Evolutionary conservation across 2,329 filamentous ascomycete genomes (phyloP), one percentile per base, ranked within the genome.

Genomic region (Tolypocladium guangdongense): DNA sequence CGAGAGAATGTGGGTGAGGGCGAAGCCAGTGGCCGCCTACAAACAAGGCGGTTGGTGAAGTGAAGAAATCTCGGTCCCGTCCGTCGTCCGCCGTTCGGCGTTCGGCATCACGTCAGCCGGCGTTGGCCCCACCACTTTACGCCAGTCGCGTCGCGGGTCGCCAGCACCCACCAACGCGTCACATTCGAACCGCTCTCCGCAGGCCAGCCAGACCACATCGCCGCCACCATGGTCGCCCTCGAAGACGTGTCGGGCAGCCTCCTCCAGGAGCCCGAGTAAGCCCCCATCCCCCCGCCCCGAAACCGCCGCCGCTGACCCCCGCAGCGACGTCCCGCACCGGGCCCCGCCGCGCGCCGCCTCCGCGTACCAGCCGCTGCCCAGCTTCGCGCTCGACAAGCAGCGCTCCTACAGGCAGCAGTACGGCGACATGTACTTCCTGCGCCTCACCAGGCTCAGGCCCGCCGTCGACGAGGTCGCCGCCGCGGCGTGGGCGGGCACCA

Each of bases 351-450:
- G 86, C 53, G 73, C 69, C 48, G 60, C 75, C 59, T 78, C 78
- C 10, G 65, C 66, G 53, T 97, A 96, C 74, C 85, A 82, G 54
- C 84, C 92, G 0, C 77, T 95, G 32, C 73, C 83, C 52, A 87
- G 84, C 8, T 97, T 90, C 69, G 74, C 74, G 49, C 81, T 97
- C 11, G 80, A 87, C 27, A 85, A 79, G 63, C 74, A 79, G 55
- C 79, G 79, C 57, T 86, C 90, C 52, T 99, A 97, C 68, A 78
- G 91, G 68, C 93, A 97, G 68, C 93, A 99, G 72, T 99, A 88
- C 79, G 89, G 87, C 57, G 93, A 99, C 70, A 92, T 97, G 82
- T 99, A 99, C 77, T 99, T 96, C 67, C 69, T 96, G 61, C 87
- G 93, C 14, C 79, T 99, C 27, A 83, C 89, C 38, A 87, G 88